Evolutionary conservation across 1,284 basidiomycete species (phyloP).

Genomic region (Microbotryum silenes-acaulis): DNA sequence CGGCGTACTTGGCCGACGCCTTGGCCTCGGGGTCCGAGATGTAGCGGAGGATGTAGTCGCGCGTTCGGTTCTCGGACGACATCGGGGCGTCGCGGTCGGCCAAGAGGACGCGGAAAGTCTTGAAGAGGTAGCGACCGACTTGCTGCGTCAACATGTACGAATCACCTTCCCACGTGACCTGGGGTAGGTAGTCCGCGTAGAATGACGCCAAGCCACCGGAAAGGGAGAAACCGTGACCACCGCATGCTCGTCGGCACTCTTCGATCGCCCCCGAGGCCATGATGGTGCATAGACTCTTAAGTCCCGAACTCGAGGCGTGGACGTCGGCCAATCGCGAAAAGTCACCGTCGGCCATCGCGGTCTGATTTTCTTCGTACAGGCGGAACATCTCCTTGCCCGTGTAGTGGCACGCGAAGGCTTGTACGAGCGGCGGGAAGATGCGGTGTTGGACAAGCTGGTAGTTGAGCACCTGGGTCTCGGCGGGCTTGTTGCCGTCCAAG

Average conservation of each 20-base stretch:
- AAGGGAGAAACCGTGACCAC: conserved; percentile 42
- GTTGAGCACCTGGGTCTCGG: conserved; percentile 42
- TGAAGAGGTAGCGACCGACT: conserved; percentile 41
- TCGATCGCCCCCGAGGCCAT: conserved; percentile 42
- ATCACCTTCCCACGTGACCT: conserved; percentile 40
- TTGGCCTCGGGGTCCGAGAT: conserved; percentile 37
- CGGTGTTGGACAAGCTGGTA: conserved; percentile 42
- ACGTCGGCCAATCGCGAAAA: conserved; percentile 42
- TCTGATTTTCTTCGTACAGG: conserved; percentile 40
- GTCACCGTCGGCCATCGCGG: conserved; percentile 39
- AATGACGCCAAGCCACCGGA: conserved; percentile 33
- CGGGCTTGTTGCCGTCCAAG: conserved; percentile 37
- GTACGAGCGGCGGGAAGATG: conserved; percentile 43
- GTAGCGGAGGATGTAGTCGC: conserved; percentile 41
- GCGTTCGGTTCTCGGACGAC: conserved; percentile 35
- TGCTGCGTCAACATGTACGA: conserved; percentile 44
- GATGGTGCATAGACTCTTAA: conserved; percentile 41
- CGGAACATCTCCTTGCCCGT: conserved; percentile 40
- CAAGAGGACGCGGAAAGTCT: conserved; percentile 31
- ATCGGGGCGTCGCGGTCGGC: conserved; percentile 21
- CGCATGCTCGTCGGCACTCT: conserved; percentile 41
- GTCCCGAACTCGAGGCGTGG: conserved; percentile 40
- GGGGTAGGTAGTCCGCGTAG: conserved; percentile 33
- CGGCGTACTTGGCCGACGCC: conserved; percentile 33
- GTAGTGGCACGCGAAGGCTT: conserved; percentile 44